phyloP scores from a whole-genome alignment of 805 yeast species.

The Zygosaccharomyces bailii region DNA sequence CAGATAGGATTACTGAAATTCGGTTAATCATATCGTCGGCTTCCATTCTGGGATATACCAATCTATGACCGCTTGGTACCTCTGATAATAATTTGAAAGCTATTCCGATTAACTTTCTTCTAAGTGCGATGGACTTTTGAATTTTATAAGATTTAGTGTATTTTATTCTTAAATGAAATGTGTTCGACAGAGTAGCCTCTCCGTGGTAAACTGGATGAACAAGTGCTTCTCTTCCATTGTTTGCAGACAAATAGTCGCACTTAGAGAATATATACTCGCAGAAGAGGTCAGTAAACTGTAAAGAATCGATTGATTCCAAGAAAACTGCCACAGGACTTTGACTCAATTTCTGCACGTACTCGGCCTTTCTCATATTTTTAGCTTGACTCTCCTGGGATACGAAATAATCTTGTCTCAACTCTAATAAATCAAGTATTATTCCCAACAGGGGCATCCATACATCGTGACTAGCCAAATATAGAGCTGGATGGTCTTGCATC shows the following conservation, averaged over 20 bases:
- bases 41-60: slow-evolving; percentile 16
- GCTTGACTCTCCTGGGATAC: slow-evolving; percentile 18
- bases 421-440: slow-evolving; percentile 23
- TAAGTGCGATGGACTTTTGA: slow-evolving; percentile 21
- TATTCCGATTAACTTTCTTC: slow-evolving; percentile 21
- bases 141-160: slow-evolving; percentile 17
- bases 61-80: slow-evolving; percentile 21
- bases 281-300: slow-evolving; percentile 17
- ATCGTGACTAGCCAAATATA: slow-evolving; percentile 21
- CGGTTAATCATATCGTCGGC: slow-evolving; percentile 16
- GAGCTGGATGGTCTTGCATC: slow-evolving; percentile 12
- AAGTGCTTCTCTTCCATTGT: slow-evolving; percentile 5
- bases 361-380: not conserved
- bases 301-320: slow-evolving; percentile 18
- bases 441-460: slow-evolving; percentile 29
- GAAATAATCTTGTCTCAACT: slow-evolving; percentile 28
- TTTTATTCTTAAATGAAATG: slow-evolving; percentile 17
- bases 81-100: slow-evolving; percentile 19
- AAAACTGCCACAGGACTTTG: slow-evolving; percentile 25
- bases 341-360: slow-evolving; percentile 17
- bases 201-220: slow-evolving; percentile 23
- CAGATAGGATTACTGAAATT: slow-evolving; percentile 16
- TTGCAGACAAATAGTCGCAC: slow-evolving; percentile 12
- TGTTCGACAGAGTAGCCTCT: slow-evolving; percentile 17
- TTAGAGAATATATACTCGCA: slow-evolving; percentile 24